These are phyloP conservation scores for Choiromyces venosus DNA, from an alignment of 495 filamentous ascomycete species.

Conservation along the genomic window DNA sequence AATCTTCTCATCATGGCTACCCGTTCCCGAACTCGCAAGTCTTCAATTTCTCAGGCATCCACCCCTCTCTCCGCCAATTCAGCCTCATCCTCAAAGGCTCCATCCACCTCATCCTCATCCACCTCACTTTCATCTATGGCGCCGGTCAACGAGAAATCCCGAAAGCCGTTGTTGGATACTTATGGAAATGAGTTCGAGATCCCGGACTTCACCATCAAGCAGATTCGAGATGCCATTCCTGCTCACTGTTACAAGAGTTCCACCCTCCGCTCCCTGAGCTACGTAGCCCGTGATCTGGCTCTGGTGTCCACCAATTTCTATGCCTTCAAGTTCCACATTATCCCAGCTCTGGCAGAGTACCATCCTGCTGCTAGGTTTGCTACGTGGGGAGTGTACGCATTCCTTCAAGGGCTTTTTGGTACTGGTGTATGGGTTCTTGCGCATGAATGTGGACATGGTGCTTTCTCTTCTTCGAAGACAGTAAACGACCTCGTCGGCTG, in stretches of 20 bases:
- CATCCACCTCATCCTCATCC: constrained; percentile 54
- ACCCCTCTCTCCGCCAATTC: constrained; percentile 37
- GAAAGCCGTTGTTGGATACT: constrained; percentile 52
- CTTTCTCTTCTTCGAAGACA: constrained; percentile 72
- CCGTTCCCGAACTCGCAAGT: constrained; percentile 36
- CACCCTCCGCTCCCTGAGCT: constrained; percentile 54
- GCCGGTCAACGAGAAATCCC: constrained; percentile 18
- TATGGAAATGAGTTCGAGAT: constrained; percentile 70
- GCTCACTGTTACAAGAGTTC: constrained; percentile 75
- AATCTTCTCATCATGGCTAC: constrained; percentile 21
- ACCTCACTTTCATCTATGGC: constrained; percentile 83
- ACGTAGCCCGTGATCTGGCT: constrained; percentile 65
- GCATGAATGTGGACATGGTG: constrained; percentile 83
- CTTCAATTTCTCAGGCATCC: constrained; percentile 36
- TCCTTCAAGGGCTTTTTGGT: constrained; percentile 69
- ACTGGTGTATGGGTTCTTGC: constrained; percentile 81
- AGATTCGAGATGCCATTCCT: constrained; percentile 76
- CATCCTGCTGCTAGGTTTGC: constrained; percentile 46
- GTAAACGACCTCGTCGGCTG: constrained; percentile 84
- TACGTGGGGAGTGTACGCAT: constrained; percentile 65
- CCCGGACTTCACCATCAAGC: constrained; percentile 72
- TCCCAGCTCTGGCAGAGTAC: constrained; percentile 52
- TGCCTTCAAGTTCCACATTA: constrained; percentile 59
- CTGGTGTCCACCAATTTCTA: constrained; percentile 61
- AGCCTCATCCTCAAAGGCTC: constrained; percentile 21